These are phyloP conservation scores for Colletotrichum orchidophilum DNA, from an alignment of 2,329 filamentous ascomycete genomes.

Conservation along the genomic window DNA sequence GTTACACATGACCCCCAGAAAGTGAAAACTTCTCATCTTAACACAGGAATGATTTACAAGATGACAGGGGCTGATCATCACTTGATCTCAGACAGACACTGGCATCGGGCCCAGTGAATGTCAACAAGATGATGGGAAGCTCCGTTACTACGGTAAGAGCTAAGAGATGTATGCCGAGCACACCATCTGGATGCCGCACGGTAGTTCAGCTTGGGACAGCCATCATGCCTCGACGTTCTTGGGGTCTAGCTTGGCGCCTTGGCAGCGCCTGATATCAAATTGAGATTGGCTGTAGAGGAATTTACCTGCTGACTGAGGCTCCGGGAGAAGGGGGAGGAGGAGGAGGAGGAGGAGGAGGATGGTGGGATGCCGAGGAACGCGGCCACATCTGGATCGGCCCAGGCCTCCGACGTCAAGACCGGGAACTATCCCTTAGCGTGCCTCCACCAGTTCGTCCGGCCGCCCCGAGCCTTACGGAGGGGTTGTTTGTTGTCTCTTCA, in stretches of 20 bases:
- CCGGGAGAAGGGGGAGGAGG: not conserved
- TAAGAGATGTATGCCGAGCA: not conserved
- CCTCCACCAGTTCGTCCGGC: not conserved
- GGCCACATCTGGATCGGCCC: not conserved
- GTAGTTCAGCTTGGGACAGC: not conserved
- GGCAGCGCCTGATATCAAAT: not conserved
- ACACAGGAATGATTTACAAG: not conserved
- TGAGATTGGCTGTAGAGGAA: not conserved
- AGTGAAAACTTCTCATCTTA: not conserved
- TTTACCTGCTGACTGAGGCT: not conserved
- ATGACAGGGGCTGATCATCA: not conserved
- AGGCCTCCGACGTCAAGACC: slow-evolving; percentile 1
- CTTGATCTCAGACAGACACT: not conserved
- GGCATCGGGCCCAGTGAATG: not conserved
- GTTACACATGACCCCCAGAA: not conserved
- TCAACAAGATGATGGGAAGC: not conserved
- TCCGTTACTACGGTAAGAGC: too few relatives aligned
- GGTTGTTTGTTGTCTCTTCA: not conserved
- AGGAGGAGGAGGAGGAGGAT: not conserved
- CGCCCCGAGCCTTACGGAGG: not conserved
- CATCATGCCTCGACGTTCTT: not conserved
- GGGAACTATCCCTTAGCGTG: slow-evolving; percentile 1
- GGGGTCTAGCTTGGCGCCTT: not conserved
- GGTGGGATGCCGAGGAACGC: not conserved
- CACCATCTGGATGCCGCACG: not conserved